A percentile compares a stretch with the other conserved stretches of the same genome.
These are phyloP conservation scores for Madurella mycetomatis DNA, from an alignment of 2,329 filamentous ascomycete species.

Conservation along the genomic window DNA sequence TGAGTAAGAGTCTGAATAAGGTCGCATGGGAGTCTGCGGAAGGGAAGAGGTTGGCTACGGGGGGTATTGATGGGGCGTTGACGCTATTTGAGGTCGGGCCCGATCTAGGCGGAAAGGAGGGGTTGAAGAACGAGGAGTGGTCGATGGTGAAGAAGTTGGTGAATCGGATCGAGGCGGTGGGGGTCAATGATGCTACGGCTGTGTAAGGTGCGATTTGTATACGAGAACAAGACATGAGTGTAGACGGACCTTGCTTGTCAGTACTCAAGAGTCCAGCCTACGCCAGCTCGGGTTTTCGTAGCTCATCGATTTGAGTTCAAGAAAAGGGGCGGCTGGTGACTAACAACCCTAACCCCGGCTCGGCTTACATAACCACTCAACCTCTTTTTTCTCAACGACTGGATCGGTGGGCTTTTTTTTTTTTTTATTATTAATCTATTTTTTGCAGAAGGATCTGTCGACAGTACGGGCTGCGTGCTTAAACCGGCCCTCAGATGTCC, in stretches of 20 bases:
- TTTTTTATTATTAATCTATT: too few relatives aligned
- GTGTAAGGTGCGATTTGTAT: constrained; percentile 6
- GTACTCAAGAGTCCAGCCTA: too few relatives aligned
- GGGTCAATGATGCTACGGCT: constrained; percentile 44
- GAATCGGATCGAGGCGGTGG: constrained; percentile 64
- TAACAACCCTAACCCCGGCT: constrained; percentile 1
- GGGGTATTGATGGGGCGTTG: constrained; percentile 84
- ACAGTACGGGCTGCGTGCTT: neutral
- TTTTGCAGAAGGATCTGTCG: neutral
- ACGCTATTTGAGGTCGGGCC: constrained; percentile 89
- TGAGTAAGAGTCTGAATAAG: constrained; percentile 88
- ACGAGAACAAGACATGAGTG: neutral
- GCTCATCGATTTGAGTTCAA: too few relatives aligned
- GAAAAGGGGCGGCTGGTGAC: neutral
- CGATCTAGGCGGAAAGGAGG: constrained; percentile 79
- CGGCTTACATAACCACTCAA: neutral
- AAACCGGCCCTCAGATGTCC: neutral
- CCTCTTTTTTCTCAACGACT: neutral
- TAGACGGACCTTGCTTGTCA: too few relatives aligned
- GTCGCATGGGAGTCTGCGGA: constrained; percentile 89
- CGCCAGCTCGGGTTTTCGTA: too few relatives aligned
- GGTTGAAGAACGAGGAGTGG: constrained; percentile 85
- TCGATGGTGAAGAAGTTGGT: constrained; percentile 86
- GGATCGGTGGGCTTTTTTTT: neutral
- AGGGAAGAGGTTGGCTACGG: constrained; percentile 80